phyloP scores from a whole-genome alignment of 305 asterid species.

The Rubia balearica region DNA sequence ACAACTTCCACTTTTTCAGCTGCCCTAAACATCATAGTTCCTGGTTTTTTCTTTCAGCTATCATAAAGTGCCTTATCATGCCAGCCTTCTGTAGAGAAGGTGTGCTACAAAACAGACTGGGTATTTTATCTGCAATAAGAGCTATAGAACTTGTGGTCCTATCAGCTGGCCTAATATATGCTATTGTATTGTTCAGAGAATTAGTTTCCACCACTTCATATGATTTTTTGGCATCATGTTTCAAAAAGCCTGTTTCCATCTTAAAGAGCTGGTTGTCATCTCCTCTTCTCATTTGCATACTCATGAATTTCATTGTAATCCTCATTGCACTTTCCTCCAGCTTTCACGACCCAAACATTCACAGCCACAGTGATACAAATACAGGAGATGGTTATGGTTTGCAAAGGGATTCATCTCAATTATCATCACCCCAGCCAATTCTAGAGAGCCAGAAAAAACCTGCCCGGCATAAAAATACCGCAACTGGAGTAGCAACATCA shows the following conservation, averaged over 20 bases:
- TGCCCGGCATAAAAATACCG: not conserved
- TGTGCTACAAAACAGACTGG: slow-evolving; percentile 3
- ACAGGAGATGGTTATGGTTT: slow-evolving; percentile 4
- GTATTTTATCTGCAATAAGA: slow-evolving; percentile 15
- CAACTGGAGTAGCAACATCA: not conserved
- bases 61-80: slow-evolving; percentile 7
- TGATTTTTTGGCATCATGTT: slow-evolving; percentile 7
- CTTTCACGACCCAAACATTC: slow-evolving; percentile 9
- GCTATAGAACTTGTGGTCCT: slow-evolving; percentile 23
- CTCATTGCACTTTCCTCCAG: slow-evolving; percentile 24
- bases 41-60: not conserved
- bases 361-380: not conserved
- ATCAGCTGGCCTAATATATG: slow-evolving; percentile 21
- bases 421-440: slow-evolving; percentile 6
- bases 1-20: not conserved
- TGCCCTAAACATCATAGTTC: not conserved
- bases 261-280: slow-evolving; percentile 21
- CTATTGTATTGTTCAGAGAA: slow-evolving; percentile 17
- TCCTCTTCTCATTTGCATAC: slow-evolving; percentile 14
- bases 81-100: slow-evolving; percentile 11
- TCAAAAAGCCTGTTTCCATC: slow-evolving; percentile 10
- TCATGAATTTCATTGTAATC: slow-evolving; percentile 23
- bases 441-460: not conserved
- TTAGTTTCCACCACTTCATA: slow-evolving; percentile 11
- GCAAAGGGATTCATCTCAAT: not conserved